Percentiles rank a stretch among this genome's conserved stretches.
Evolutionary conservation across 2,329 filamentous ascomycete species (phyloP).

Genomic region (Penicillium sp.): DNA sequence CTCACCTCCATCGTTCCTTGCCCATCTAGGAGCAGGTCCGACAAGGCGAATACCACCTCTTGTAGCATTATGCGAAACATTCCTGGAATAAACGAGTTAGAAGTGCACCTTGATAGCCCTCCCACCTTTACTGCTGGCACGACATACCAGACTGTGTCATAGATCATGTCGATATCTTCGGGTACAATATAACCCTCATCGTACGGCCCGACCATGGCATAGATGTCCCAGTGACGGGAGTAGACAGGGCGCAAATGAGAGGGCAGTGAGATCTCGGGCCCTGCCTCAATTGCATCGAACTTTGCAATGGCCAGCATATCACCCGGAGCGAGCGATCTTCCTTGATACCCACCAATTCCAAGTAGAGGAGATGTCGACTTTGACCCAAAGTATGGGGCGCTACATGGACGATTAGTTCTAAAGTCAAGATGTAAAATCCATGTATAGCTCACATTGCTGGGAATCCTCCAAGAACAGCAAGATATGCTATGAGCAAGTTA

Average conservation of each 20-base stretch:
- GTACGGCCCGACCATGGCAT: conserved; percentile 50
- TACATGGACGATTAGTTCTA: not conserved
- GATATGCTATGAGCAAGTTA: conserved; percentile 46
- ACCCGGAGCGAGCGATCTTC: conserved; percentile 47
- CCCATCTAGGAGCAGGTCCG: conserved; percentile 52
- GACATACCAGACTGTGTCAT: conserved; percentile 47
- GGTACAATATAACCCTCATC: conserved; percentile 46
- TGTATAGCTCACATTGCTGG: conserved; percentile 33
- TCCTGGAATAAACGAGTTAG: not conserved
- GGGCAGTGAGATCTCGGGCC: conserved; percentile 33
- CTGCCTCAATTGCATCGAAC: conserved; percentile 27
- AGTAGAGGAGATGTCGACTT: conserved; percentile 53
- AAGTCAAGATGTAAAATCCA: not conserved
- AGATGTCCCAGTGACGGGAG: conserved; percentile 44
- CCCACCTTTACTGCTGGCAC: not conserved
- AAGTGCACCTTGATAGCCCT: not conserved
- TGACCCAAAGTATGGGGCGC: conserved; percentile 49
- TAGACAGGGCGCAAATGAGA: conserved; percentile 43
- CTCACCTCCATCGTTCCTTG: conserved; percentile 28
- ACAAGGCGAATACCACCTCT: conserved; percentile 53
- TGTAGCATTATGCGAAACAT: conserved; percentile 52
- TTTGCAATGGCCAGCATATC: conserved; percentile 44
- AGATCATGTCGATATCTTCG: conserved; percentile 51
- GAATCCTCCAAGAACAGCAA: conserved; percentile 51
- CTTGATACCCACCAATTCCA: conserved; percentile 53